Conservation (phyloP, 129 eudicot species). For the Tagetes erecta region DNA sequence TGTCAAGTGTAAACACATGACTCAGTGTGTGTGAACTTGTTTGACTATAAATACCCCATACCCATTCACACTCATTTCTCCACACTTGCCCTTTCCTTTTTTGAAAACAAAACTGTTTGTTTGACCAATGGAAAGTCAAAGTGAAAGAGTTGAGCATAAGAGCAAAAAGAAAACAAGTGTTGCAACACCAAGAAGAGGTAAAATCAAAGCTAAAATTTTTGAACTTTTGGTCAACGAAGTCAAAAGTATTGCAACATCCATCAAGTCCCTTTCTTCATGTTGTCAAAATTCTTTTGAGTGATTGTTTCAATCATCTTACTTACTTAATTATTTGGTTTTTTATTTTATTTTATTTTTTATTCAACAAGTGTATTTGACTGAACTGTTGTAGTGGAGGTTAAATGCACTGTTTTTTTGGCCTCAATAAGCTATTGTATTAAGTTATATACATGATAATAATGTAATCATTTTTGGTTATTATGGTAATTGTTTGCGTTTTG, state of each 20-base stretch:
- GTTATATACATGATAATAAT: not conserved
- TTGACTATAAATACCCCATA: conserved; percentile 30
- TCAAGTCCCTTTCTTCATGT: conserved; percentile 14
- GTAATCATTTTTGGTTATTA: not conserved
- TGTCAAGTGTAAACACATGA: not conserved
- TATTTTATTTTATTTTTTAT: too few species aligned
- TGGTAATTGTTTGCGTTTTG: not conserved
- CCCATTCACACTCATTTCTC: not conserved
- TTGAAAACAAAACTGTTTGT: conserved; percentile 12
- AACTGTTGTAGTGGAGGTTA: not conserved
- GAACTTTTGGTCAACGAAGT: conserved; percentile 21
- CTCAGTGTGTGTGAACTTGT: conserved; percentile 27
- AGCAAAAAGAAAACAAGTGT: conserved; percentile 9
- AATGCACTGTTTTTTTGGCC: not conserved
- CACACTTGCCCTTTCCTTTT: not conserved
- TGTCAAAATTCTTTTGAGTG: conserved; percentile 1
- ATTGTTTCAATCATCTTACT: conserved; percentile 5
- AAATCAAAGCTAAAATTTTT: conserved; percentile 34
- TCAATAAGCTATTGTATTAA: not conserved
- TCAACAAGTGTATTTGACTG: too few species aligned
- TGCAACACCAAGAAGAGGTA: conserved; percentile 40
- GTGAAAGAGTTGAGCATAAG: conserved; percentile 12
- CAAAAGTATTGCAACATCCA: conserved; percentile 14
- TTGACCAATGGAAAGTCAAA: conserved; percentile 32
- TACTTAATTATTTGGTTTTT: not conserved